Evolutionary conservation across 352 stramenopile genomes (phyloP).

Genomic region (Globisporangium spiculum): DNA sequence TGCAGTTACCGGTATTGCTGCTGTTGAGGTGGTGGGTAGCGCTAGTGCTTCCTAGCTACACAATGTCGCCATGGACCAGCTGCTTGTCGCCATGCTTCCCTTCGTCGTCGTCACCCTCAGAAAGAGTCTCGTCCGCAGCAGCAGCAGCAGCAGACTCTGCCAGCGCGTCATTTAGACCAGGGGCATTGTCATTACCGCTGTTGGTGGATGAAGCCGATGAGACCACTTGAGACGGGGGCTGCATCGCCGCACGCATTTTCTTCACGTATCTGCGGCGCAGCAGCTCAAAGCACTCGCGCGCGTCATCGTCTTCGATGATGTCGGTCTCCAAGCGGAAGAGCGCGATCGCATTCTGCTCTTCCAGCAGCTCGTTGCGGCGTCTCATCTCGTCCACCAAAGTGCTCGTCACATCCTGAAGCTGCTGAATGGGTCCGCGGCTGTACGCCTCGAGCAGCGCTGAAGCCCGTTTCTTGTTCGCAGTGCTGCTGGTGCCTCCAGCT

Average conservation of each 20-base stretch:
- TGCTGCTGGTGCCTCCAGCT: neutral
- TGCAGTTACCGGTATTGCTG: too few relatives aligned
- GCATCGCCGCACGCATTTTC: slow-evolving; percentile 32
- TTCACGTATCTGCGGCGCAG: slow-evolving; percentile 57
- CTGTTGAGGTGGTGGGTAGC: too few relatives aligned
- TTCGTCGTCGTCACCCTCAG: slow-evolving; percentile 1
- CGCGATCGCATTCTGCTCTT: slow-evolving; percentile 73
- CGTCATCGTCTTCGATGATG: slow-evolving; percentile 42
- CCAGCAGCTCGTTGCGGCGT: slow-evolving; percentile 62
- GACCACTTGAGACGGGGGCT: neutral
- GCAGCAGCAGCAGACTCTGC: slow-evolving; percentile 2
- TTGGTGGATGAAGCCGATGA: neutral
- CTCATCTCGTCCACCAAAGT: slow-evolving; percentile 50
- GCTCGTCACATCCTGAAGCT: slow-evolving; percentile 29
- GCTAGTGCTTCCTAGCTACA: neutral
- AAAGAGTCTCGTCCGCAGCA: neutral
- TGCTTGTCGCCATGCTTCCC: slow-evolving; percentile 6
- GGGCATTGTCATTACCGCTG: neutral
- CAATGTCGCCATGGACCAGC: slow-evolving; percentile 2
- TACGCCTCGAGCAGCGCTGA: slow-evolving; percentile 12
- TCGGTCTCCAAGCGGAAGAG: slow-evolving; percentile 56
- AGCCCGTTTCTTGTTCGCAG: slow-evolving; percentile 10
- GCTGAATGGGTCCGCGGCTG: slow-evolving; percentile 14
- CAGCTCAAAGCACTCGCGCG: slow-evolving; percentile 46
- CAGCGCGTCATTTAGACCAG: neutral